Base-by-base conservation (phyloP, 306 rosid species). In the Prunus mume region DNA sequence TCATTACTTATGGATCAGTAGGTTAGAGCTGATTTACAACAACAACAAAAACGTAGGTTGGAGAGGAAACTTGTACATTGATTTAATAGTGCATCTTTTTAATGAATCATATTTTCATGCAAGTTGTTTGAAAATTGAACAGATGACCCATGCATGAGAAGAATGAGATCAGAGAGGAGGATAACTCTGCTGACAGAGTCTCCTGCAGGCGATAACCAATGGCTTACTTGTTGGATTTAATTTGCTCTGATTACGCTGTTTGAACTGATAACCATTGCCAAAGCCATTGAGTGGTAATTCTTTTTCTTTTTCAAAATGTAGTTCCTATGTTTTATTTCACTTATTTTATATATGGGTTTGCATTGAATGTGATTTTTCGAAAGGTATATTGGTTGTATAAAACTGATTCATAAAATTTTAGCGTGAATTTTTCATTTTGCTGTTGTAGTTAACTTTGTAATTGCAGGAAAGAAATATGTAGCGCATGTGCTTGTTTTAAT, bases 201-300 rank as follows among this genome's bases (percentile, higher is more conserved):
- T 66, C 84, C 86, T 34, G 45, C 88, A 18, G 99, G 92, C 68
- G 99, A 96, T 85, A 98, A 88, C 72, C 97, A 96, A 65, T 96
- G 99, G 99, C 94, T 92, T 55, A 96, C 97, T 52, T 96, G 92
- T 75, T 96, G 99, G 99, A 90, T 96, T 78, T 93, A 92, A 5
- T 88, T 92, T 78, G 91, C 99, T 50, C 51, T 96, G 91, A 91
- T 96, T 72, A 96, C 99, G 5, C 96, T 96, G 65, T 76, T 91
- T 77, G 99, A 96, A 84, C 97, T 28, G 32, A 28, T 96, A 70
- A 92, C 99, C 63, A 91, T 96, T 78, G 85, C 86, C 77, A 92
- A 88, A 80, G 51, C 88, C 46, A 85, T 96, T 79, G 98, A 96
- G 78, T 96, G 99, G 99, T 96, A 86, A 71, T 12, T 24, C 45